Base-by-base conservation (phyloP, 768 basidiomycete species). In the Phlegmacium glaucopus region DNA sequence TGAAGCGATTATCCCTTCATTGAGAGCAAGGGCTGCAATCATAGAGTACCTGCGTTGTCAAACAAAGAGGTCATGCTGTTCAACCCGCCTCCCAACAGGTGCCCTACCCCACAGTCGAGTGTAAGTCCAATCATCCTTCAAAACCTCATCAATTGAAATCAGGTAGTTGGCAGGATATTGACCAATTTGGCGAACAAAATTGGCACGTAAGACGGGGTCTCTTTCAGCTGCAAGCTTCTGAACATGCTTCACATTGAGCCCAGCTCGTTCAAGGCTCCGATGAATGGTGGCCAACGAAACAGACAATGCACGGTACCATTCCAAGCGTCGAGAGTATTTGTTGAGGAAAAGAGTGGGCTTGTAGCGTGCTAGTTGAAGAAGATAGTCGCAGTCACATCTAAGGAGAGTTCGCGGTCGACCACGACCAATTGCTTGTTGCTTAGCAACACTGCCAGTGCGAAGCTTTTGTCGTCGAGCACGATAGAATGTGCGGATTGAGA, bases 51-150 rank as follows among this genome's bases (percentile, higher is more conserved):
- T 41, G 4, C 41, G 28, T 27, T 54, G 55, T 4, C 50, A 29
- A 11, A 61, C 54, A 52, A 59, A 62, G 9, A 54, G 57, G 27
- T 50, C 43, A 41, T 51, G 48, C 1, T 54, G 49, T 27, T 61
- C 55, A 4, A 44, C 56, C 7, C 53, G 48, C 25, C 36, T 29
- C 1, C 64, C 59, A 18, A 22, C 18, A 4, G 15, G 44, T 11
- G 63, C 44, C 9, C 51, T 9, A 6, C 65, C 63, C 41, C 52
- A 62, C 4, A 54, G 17, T 6, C 52, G 42, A 16, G 56, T 50
- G 44, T 56, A 59, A 15, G 59, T 62, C 1, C 49, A 47, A 38
- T 65, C 58, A 39, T 67, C 60, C 49, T 64, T 65, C 17, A 56
- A 61, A 13, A 55, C 53, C 39, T 65, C 57, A 45, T 65, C 64